Evolutionary conservation across 345 rosid genomes (phyloP), one percentile per base, ranked within the genome.

Genomic region (Cochlearia excelsa): DNA sequence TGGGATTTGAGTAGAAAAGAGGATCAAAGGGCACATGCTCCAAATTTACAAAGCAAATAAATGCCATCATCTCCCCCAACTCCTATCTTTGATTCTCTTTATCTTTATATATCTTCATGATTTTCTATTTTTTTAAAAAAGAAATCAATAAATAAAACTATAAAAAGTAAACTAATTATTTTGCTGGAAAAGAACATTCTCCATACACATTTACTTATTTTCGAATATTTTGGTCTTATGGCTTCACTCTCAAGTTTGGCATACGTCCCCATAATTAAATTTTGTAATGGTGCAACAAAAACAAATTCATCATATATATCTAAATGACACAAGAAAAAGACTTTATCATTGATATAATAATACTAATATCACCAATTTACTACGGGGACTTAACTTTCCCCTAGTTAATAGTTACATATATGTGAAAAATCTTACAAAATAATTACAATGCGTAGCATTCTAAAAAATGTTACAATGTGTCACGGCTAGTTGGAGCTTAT

Each of bases 41-140:
- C 66, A 64, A 46, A 51, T 58, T 65, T 71, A 64, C 66, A 65
- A 71, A 71, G 70, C 57, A 71, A 71, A 52, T 4, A 59, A 46
- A 71, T 58, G 61, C 50, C 66, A 71, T 71, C 61, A 65, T 71
- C 75, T 52, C 51, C 56, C 70, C 75, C 75, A 57, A 65, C 61
- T 58, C 49, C 51, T 41, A 40, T 38, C 42, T 9, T 46, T 53
- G 75, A 51, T 71, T 52, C 75, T 59, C 70, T 46, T 59, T 64
- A 57, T 64, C 60, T 63, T 70, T 63, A 43, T 38, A 29, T 35
- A 55, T 49, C 41, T 39, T 44, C 65, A 57, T 63, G 33, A 33
- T 43, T 46, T 23, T 8, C 35, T 38, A 30, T 41, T 41, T 57
- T 29, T 33, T 33, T 33, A 0, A 33, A 33, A 33, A 2, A 5